Conservation (phyloP, 176 grass and related monocot species). For the Phoenix roebelenii region DNA sequence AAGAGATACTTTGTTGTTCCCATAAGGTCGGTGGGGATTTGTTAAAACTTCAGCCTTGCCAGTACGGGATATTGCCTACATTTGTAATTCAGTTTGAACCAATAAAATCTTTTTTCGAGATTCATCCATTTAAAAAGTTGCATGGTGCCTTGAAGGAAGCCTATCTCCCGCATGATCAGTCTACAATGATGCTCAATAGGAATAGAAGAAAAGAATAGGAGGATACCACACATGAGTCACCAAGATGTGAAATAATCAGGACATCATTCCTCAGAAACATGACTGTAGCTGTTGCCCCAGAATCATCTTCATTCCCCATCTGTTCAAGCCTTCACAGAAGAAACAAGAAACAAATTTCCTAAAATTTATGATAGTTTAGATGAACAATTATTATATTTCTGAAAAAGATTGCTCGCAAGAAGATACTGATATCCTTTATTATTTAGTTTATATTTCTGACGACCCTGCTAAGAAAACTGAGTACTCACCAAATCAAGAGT, state of each 20-base stretch:
- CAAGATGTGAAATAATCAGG: conserved; percentile 81
- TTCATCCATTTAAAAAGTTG: not conserved
- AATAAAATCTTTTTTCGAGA: not conserved
- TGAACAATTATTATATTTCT: not conserved
- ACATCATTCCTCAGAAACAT: conserved; percentile 79
- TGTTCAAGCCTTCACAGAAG: conserved; percentile 14
- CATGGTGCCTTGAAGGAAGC: too few species aligned
- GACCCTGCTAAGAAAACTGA: not conserved
- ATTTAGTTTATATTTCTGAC: too few species aligned
- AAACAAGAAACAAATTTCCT: not conserved
- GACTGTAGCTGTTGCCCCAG: conserved; percentile 65
- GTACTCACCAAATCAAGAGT: conserved; percentile 64
- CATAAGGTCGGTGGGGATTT: conserved; percentile 79
- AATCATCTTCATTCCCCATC: conserved; percentile 45
- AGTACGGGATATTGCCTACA: conserved; percentile 57
- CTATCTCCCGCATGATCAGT: not conserved
- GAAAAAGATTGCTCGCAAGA: not conserved
- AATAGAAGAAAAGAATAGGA: conserved; percentile 2
- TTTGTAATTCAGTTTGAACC: conserved; percentile 16
- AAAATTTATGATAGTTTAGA: conserved; percentile 4
- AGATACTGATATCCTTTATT: too few species aligned
- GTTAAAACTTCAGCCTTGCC: conserved; percentile 76
- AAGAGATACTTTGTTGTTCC: conserved; percentile 81
- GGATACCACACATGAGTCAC: conserved; percentile 72
- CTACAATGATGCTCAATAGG: not conserved